Percentiles rank a stretch among this genome's conserved stretches.
Evolutionary conservation across 148 eudicot species (phyloP).

Genomic region (Agrostemma githago): DNA sequence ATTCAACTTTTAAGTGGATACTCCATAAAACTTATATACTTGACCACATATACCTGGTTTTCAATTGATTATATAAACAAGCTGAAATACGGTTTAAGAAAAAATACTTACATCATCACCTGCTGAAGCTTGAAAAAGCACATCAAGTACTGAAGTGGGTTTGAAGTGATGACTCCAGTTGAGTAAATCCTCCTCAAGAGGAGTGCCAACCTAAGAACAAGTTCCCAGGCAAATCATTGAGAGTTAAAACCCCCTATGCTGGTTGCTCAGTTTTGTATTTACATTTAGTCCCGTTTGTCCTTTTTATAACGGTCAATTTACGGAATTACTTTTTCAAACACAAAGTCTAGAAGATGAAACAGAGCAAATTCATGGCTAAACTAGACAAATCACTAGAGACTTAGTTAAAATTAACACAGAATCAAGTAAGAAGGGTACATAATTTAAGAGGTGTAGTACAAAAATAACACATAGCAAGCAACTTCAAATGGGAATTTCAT

Average conservation of each 20-base stretch:
- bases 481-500: too few species aligned
- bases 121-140: conserved; percentile 83
- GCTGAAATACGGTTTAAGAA: conserved; percentile 2
- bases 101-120: conserved; percentile 79
- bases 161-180: conserved; percentile 88
- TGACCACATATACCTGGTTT: not conserved
- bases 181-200: conserved; percentile 92
- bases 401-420: too few species aligned
- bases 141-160: conserved; percentile 75
- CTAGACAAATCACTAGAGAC: too few species aligned
- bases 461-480: too few species aligned
- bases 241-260: not conserved
- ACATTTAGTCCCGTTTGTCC: too few species aligned
- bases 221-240: conserved; percentile 13
- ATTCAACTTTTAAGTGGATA: not conserved
- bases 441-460: too few species aligned
- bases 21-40: not conserved
- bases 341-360: too few species aligned
- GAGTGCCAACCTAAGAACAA: conserved; percentile 64
- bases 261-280: not conserved
- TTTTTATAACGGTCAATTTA: too few species aligned
- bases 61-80: conserved; percentile 12
- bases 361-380: too few species aligned
- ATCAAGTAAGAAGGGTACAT: too few species aligned
- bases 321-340: too few species aligned